A percentile compares a stretch with the other conserved stretches of the same genome.
Evolutionary conservation across 2,329 filamentous ascomycete species (phyloP).

Genomic region (Colletotrichum tofieldiae): DNA sequence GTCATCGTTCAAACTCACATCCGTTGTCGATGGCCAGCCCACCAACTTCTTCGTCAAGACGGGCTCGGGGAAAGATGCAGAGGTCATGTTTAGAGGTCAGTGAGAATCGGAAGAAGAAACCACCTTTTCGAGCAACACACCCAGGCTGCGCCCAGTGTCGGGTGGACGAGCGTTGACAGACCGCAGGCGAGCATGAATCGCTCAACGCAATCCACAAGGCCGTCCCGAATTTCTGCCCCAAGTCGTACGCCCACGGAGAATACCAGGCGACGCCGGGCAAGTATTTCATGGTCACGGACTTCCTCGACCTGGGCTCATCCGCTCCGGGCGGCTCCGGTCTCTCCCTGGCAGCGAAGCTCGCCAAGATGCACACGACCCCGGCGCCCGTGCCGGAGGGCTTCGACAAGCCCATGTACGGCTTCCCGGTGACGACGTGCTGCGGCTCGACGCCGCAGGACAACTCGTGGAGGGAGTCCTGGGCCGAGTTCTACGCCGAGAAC

Average conservation of each 20-base stretch:
- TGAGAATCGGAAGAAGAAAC: not conserved
- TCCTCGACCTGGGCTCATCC: constrained; percentile 75
- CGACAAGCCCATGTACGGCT: constrained; percentile 80
- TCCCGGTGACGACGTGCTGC: constrained; percentile 88
- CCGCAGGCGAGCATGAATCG: constrained; percentile 83
- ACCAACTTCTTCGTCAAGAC: constrained; percentile 82
- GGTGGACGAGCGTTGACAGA: constrained; percentile 46
- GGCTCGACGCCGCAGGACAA: constrained; percentile 90
- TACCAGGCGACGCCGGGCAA: constrained; percentile 66
- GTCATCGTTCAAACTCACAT: constrained; percentile 73
- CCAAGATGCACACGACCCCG: constrained; percentile 82
- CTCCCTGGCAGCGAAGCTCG: constrained; percentile 83
- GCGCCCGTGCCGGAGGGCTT: constrained; percentile 76
- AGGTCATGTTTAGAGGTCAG: constrained; percentile 79
- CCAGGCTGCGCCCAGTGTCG: not conserved
- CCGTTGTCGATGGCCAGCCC: constrained; percentile 63
- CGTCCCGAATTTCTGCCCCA: constrained; percentile 83
- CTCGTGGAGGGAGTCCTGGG: constrained; percentile 80
- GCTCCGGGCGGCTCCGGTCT: constrained; percentile 62
- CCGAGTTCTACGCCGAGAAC: constrained; percentile 87
- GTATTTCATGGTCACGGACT: constrained; percentile 82
- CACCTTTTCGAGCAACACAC: constrained; percentile 55
- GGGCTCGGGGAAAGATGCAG: constrained; percentile 70
- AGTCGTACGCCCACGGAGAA: constrained; percentile 80
- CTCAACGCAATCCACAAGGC: constrained; percentile 83